Conservation (phyloP, 2,329 filamentous ascomycete species). For the Penicillium thymicola region DNA sequence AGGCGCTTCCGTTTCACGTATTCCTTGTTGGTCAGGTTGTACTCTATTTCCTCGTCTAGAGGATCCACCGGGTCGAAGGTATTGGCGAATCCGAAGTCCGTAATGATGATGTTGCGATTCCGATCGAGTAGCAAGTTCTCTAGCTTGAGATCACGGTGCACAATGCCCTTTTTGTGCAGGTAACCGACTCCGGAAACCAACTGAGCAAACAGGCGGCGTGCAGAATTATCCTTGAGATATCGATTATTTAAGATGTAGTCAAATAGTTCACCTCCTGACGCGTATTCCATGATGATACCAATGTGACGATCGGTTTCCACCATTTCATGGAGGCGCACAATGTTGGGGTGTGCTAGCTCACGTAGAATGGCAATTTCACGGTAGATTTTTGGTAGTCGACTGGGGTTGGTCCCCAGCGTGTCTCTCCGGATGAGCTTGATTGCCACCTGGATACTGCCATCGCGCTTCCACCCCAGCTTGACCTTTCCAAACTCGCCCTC, state of each 20-base stretch:
- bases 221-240: conserved; percentile 90
- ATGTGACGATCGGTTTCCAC: conserved; percentile 96
- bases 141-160: conserved; percentile 93
- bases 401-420: conserved; percentile 81
- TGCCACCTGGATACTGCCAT: conserved; percentile 88
- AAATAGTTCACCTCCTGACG: conserved; percentile 94
- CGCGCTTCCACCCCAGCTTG: conserved; percentile 96
- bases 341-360: conserved; percentile 89
- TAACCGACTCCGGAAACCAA: conserved; percentile 95
- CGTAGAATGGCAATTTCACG: conserved; percentile 90
- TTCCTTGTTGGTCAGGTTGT: conserved; percentile 80
- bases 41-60: conserved; percentile 83
- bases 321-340: conserved; percentile 96
- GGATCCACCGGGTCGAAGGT: conserved; percentile 90
- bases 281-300: conserved; percentile 97
- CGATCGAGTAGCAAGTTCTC: conserved; percentile 93
- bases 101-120: conserved; percentile 99
- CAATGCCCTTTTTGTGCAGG: conserved; percentile 96
- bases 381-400: conserved; percentile 90
- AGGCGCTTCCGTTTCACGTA: conserved; percentile 83
- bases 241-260: conserved; percentile 97
- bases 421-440: conserved; percentile 97
- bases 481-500: conserved; percentile 99
- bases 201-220: conserved; percentile 88
- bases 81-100: conserved; percentile 98